Conservation (phyloP, 2,329 filamentous ascomycete species). For the Zymoseptoria ardabiliae region DNA sequence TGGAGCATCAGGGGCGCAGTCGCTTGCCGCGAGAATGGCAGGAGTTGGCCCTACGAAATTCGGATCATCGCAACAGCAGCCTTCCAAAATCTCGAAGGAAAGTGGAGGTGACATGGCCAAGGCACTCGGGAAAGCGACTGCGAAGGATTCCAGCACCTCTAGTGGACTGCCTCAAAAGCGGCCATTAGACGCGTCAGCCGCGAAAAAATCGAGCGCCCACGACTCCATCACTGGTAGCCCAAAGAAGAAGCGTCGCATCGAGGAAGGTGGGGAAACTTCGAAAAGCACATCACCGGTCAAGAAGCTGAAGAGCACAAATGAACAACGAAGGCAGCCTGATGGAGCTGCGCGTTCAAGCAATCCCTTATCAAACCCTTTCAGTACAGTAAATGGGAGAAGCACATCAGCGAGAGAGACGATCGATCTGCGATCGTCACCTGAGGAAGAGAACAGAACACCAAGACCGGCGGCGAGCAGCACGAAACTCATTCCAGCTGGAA, state of each 20-base stretch:
- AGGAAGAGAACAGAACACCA: not conserved
- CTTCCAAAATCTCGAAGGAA: not conserved
- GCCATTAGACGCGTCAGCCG: not conserved
- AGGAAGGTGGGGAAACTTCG: not conserved
- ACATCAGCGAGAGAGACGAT: not conserved
- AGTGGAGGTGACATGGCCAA: not conserved
- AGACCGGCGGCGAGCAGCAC: not conserved
- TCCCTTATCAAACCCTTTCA: not conserved
- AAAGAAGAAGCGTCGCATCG: not conserved
- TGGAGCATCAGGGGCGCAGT: not conserved
- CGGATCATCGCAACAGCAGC: not conserved
- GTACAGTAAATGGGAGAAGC: not conserved
- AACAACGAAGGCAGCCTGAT: not conserved
- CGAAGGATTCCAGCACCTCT: not conserved
- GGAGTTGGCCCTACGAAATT: not conserved
- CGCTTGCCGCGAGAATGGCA: not conserved
- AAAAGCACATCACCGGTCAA: not conserved
- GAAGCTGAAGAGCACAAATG: not conserved
- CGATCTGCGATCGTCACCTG: not conserved
- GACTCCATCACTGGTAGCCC: not conserved
- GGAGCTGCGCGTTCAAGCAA: not conserved
- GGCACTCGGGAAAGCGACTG: not conserved
- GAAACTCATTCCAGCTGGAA: not conserved
- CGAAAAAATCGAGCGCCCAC: not conserved
- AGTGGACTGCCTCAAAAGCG: not conserved